A percentile compares a stretch with the other conserved stretches of the same genome.
Evolutionary conservation across 495 filamentous ascomycete genomes (phyloP).

Genomic region (Parathielavia hyrcaniae): DNA sequence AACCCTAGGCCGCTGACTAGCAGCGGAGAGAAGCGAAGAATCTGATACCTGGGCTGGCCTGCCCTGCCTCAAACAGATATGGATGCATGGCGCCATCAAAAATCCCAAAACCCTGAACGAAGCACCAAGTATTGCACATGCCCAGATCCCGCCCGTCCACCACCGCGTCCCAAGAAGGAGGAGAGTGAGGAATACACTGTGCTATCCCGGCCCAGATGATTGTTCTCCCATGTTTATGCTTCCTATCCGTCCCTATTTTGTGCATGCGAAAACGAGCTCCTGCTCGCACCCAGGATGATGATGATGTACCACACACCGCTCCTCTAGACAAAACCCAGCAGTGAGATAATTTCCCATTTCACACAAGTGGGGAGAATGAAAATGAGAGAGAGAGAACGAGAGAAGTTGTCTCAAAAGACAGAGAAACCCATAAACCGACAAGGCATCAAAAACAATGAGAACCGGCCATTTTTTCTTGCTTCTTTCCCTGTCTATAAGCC

Average conservation of each 20-base stretch:
- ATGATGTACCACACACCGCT: neutral
- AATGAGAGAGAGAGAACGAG: neutral
- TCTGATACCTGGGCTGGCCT: neutral
- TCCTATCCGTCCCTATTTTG: constrained; percentile 8
- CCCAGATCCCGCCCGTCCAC: constrained; percentile 3
- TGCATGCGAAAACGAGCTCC: neutral
- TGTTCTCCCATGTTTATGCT: constrained; percentile 8
- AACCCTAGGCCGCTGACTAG: constrained; percentile 8
- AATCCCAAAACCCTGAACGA: neutral
- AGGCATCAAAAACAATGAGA: neutral
- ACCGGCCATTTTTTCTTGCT: constrained; percentile 18
- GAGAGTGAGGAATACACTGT: neutral
- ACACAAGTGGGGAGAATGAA: no score
- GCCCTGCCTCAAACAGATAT: constrained; percentile 9
- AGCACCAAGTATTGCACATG: neutral
- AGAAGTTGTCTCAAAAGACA: neutral
- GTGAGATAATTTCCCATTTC: no score
- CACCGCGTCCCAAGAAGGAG: no score
- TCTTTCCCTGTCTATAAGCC: constrained; percentile 21
- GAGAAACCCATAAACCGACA: neutral
- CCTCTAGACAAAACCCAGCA: neutral
- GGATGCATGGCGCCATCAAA: constrained; percentile 7
- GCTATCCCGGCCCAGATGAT: constrained; percentile 1
- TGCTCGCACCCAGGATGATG: neutral
- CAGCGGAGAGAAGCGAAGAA: constrained; percentile 7